These are phyloP conservation scores for Xylaria sp. DNA, from an alignment of 2,329 filamentous ascomycete genomes.

Conservation along the genomic window DNA sequence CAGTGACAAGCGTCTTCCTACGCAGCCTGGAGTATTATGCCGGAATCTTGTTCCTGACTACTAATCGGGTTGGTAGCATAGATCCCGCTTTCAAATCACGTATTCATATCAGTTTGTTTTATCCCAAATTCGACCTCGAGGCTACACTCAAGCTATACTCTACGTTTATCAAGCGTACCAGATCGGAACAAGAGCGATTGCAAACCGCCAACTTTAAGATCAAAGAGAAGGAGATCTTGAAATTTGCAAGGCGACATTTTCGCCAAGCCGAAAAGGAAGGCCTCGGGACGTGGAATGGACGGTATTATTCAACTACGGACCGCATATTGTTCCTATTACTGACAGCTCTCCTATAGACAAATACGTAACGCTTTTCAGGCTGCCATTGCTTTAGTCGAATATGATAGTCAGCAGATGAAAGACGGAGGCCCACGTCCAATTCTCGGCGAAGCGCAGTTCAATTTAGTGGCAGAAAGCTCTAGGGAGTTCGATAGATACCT, in stretches of 20 bases:
- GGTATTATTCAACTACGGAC: slow-evolving; percentile 13
- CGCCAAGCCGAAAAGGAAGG: slow-evolving; percentile 26
- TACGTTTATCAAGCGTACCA: slow-evolving; percentile 23
- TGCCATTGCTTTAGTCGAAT: slow-evolving; percentile 30
- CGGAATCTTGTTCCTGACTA: slow-evolving; percentile 23
- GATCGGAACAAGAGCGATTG: slow-evolving; percentile 19
- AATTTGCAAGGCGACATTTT: slow-evolving; percentile 31
- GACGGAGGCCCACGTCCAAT: slow-evolving; percentile 7
- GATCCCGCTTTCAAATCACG: slow-evolving; percentile 33
- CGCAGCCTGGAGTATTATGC: slow-evolving; percentile 26
- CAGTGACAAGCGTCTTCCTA: slow-evolving; percentile 28
- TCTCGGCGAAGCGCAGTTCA: slow-evolving; percentile 29
- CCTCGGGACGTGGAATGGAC: slow-evolving; percentile 30
- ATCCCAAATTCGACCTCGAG: slow-evolving; percentile 22
- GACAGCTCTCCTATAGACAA: slow-evolving; percentile 13
- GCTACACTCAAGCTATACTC: slow-evolving; percentile 24
- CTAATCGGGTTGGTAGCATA: slow-evolving; percentile 29
- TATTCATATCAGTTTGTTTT: slow-evolving; percentile 29
- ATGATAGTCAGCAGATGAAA: slow-evolving; percentile 14
- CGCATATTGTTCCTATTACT: background rate
- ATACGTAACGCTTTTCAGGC: slow-evolving; percentile 34
- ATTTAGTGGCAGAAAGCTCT: slow-evolving; percentile 33
- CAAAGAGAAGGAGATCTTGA: slow-evolving; percentile 32
- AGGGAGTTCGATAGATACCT: slow-evolving; percentile 35
- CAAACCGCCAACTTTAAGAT: slow-evolving; percentile 15